phyloP scores from a whole-genome alignment of 2,329 filamentous ascomycete species.

The Mariannaea sp. region DNA sequence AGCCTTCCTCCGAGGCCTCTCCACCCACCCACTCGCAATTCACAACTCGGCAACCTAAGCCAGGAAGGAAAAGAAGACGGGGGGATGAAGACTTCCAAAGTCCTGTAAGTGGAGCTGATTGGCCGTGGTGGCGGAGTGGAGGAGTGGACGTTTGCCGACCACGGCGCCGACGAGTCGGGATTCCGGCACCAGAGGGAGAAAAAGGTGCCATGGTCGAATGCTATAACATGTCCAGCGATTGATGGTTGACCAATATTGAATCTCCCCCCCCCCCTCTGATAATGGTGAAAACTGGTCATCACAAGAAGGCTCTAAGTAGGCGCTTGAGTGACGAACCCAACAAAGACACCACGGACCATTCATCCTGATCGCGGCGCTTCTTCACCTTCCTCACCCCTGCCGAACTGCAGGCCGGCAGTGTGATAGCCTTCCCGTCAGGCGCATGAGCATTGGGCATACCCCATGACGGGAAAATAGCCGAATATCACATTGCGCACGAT shows the following conservation, averaged over 20 bases:
- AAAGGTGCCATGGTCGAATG: not conserved
- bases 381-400: too few relatives aligned
- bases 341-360: too few relatives aligned
- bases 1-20: not conserved
- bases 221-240: too few relatives aligned
- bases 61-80: slow-evolving; percentile 3
- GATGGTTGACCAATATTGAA: slow-evolving; percentile 5
- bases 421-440: not conserved
- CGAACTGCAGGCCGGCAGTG: too few relatives aligned
- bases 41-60: slow-evolving; percentile 20
- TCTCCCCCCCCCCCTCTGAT: not conserved
- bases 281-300: too few relatives aligned
- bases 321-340: too few relatives aligned
- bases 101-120: slow-evolving; percentile 6
- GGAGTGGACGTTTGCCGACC: slow-evolving; percentile 23
- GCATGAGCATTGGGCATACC: not conserved
- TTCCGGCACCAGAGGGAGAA: slow-evolving; percentile 15
- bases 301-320: too few relatives aligned
- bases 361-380: too few relatives aligned
- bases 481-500: not conserved
- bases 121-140: not conserved
- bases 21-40: slow-evolving; percentile 2
- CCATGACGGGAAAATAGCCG: not conserved
- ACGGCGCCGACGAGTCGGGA: slow-evolving; percentile 23
- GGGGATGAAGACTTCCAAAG: slow-evolving; percentile 3